phyloP scores from a whole-genome alignment of 495 filamentous ascomycete species.

The Recurvomyces mirabilis region DNA sequence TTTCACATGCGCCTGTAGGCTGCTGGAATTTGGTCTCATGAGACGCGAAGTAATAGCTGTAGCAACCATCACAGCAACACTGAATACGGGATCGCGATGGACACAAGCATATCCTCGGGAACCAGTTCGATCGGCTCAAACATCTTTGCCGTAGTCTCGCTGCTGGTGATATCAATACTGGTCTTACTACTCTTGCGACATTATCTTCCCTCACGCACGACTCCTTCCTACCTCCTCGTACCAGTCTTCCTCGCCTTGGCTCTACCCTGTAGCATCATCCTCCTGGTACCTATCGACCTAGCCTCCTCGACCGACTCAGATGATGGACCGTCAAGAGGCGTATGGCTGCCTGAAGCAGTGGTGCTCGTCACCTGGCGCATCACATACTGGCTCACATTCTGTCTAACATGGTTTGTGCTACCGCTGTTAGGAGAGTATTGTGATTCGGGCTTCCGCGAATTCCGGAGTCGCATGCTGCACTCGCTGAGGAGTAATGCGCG shows the following conservation, averaged over 20 bases:
- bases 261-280: slow-evolving; percentile 83
- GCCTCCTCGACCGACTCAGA: slow-evolving; percentile 60
- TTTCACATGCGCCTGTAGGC: too few species aligned
- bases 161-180: slow-evolving; percentile 59
- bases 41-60: too few species aligned
- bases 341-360: slow-evolving; percentile 55
- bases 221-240: slow-evolving; percentile 79
- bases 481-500: slow-evolving; percentile 75
- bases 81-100: neutral
- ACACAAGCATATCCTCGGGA: neutral
- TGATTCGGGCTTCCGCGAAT: slow-evolving; percentile 84
- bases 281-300: slow-evolving; percentile 91
- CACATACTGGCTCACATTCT: slow-evolving; percentile 92
- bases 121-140: slow-evolving; percentile 46
- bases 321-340: slow-evolving; percentile 36
- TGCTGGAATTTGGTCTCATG: too few species aligned
- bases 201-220: slow-evolving; percentile 81
- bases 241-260: slow-evolving; percentile 89
- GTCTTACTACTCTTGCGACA: slow-evolving; percentile 76
- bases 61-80: too few species aligned
- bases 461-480: slow-evolving; percentile 67
- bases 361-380: slow-evolving; percentile 83
- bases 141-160: slow-evolving; percentile 59
- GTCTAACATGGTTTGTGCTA: slow-evolving; percentile 88
- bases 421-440: slow-evolving; percentile 86